Evolutionary conservation across 208 protist genomes (phyloP).

Genomic region (Pavlovales sp.): DNA sequence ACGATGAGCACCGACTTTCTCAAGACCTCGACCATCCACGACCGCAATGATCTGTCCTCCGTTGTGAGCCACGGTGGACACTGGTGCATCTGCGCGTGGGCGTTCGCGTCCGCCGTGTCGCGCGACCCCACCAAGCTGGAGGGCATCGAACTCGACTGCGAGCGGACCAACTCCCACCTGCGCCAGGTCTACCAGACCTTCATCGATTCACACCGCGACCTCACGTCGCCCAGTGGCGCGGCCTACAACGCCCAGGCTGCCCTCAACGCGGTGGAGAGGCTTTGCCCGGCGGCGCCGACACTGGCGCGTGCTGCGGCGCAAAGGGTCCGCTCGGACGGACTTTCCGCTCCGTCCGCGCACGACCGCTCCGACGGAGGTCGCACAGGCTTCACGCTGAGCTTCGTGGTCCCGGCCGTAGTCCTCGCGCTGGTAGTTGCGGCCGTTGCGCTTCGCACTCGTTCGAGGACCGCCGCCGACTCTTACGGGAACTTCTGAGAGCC

Average conservation of each 20-base stretch:
- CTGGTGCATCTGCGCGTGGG: constrained; percentile 30
- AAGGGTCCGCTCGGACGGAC: no score
- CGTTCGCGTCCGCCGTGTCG: background rate
- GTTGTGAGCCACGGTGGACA: background rate
- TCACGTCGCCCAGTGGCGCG: background rate
- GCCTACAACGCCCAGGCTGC: background rate
- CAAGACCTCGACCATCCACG: background rate
- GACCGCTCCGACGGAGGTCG: no score
- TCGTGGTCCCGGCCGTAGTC: no score
- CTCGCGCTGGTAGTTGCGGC: no score
- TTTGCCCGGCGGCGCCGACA: background rate
- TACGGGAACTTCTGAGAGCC: no score
- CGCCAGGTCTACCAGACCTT: background rate
- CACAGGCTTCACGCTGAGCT: no score
- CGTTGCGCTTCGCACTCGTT: no score
- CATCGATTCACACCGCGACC: background rate
- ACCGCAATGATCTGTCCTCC: background rate
- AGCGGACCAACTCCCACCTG: background rate
- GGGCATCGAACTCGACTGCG: constrained; percentile 8
- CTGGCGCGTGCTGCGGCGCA: no score
- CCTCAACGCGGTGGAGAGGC: background rate
- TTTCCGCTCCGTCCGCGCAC: no score
- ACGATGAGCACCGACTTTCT: background rate
- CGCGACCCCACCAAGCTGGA: background rate
- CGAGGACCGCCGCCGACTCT: no score